These are phyloP conservation scores for Hanseniaspora hatyaiensis DNA, from an alignment of 805 yeast genomes.

Conservation along the genomic window DNA sequence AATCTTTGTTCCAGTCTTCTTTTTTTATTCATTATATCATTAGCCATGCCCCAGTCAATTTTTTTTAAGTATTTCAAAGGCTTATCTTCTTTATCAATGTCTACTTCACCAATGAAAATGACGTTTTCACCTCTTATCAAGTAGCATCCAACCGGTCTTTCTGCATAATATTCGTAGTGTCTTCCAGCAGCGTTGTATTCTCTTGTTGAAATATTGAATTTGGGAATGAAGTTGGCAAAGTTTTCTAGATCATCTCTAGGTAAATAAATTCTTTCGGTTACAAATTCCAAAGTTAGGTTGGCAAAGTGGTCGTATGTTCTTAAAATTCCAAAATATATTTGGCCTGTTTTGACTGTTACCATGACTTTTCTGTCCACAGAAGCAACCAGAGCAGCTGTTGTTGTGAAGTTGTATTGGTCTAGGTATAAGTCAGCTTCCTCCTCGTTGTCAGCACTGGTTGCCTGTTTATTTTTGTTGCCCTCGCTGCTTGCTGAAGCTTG, in stretches of 20 bases:
- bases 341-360: constrained; percentile 80
- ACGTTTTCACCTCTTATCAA: constrained; percentile 94
- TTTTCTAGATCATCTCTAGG: constrained; percentile 31
- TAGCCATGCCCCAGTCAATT: constrained; percentile 54
- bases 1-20: constrained; percentile 30
- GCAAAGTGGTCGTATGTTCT: constrained; percentile 94
- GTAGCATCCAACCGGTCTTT: constrained; percentile 64
- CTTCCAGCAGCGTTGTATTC: constrained; percentile 20
- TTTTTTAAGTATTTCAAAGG: constrained; percentile 47
- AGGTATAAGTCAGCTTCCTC: constrained; percentile 50
- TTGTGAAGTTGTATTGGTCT: constrained; percentile 73
- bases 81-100: constrained; percentile 71
- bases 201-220: constrained; percentile 1
- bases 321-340: constrained; percentile 73
- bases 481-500: not conserved
- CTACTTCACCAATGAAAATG: constrained; percentile 85
- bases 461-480: not conserved
- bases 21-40: constrained; percentile 30
- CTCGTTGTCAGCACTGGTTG: constrained; percentile 16
- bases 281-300: constrained; percentile 82
- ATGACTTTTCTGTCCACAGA: constrained; percentile 73
- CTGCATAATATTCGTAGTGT: constrained; percentile 42
- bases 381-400: constrained; percentile 83
- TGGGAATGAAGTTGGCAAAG: constrained; percentile 1
- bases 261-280: constrained; percentile 72